Percentiles rank a stretch among this genome's conserved stretches.
Conservation (phyloP, 768 basidiomycete species). For the Phlebiopsis gigantea region DNA sequence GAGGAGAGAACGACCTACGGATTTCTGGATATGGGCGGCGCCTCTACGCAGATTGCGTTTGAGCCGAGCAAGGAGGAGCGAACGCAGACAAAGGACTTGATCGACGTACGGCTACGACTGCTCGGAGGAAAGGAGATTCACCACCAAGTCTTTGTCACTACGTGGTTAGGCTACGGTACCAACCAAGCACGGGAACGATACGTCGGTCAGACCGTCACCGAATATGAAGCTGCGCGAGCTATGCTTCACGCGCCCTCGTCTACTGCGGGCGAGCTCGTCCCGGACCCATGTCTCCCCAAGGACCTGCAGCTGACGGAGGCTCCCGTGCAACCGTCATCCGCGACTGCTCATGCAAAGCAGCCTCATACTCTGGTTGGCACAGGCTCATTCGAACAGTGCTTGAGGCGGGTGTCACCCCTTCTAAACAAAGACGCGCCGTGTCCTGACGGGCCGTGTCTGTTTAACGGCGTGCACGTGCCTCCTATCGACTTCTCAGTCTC, state of each 20-base stretch:
- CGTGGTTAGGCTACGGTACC: constrained; percentile 97
- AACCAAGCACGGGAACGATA: constrained; percentile 96
- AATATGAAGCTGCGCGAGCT: constrained; percentile 42
- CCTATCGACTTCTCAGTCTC: constrained; percentile 91
- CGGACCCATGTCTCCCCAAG: constrained; percentile 89
- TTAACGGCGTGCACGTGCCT: constrained; percentile 92
- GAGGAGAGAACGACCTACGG: constrained; percentile 82
- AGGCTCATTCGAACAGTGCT: constrained; percentile 85
- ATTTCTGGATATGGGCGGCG: constrained; percentile 99
- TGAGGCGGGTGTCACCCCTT: constrained; percentile 64
- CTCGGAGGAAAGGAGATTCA: constrained; percentile 81
- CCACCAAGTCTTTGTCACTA: constrained; percentile 95
- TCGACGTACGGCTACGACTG: constrained; percentile 76
- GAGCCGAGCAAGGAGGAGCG: constrained; percentile 67
- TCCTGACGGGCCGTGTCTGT: constrained; percentile 79
- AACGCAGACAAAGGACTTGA: constrained; percentile 54
- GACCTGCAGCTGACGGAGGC: constrained; percentile 58
- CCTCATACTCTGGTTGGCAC: constrained; percentile 72
- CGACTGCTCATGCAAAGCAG: constrained; percentile 40
- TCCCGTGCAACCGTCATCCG: constrained; percentile 37
- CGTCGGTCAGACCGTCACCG: constrained; percentile 58
- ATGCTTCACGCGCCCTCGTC: constrained; percentile 18
- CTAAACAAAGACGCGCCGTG: constrained; percentile 85
- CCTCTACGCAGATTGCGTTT: constrained; percentile 98
- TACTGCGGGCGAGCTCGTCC: constrained; percentile 36